Evolutionary conservation across 352 stramenopile genomes (phyloP).

Genomic region (Globisporangium parvum): DNA sequence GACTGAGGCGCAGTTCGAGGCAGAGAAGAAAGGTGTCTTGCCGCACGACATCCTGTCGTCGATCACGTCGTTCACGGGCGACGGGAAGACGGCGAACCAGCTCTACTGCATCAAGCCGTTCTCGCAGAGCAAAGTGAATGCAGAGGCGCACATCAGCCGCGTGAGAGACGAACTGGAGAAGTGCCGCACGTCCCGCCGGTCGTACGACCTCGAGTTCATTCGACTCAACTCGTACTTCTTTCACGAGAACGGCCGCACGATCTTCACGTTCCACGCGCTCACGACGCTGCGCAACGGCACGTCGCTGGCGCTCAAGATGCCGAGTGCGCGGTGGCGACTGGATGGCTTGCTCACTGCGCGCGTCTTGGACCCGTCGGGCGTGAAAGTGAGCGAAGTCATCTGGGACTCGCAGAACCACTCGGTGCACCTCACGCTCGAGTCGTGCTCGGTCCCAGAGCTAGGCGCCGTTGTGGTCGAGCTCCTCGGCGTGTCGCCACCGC

Average conservation of each 20-base stretch:
- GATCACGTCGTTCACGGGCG: constrained; percentile 26
- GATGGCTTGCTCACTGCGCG: constrained; percentile 18
- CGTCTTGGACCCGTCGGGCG: constrained; percentile 19
- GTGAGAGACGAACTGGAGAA: constrained; percentile 20
- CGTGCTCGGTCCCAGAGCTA: constrained; percentile 22
- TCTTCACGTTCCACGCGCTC: constrained; percentile 30
- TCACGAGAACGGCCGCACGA: constrained; percentile 33
- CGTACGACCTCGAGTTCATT: constrained; percentile 52
- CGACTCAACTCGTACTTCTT: constrained; percentile 50
- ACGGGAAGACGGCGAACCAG: constrained; percentile 23
- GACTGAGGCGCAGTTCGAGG: constrained; percentile 28
- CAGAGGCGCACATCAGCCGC: constrained; percentile 24
- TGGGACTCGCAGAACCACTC: constrained; percentile 42
- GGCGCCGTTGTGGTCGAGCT: constrained; percentile 28
- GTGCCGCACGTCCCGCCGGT: constrained; percentile 26
- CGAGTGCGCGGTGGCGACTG: constrained; percentile 34
- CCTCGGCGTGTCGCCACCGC: constrained; percentile 17
- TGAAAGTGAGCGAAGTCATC: constrained; percentile 29
- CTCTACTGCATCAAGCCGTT: constrained; percentile 50
- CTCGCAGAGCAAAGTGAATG: constrained; percentile 20
- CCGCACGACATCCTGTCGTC: constrained; percentile 37
- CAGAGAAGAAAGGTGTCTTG: constrained; percentile 7
- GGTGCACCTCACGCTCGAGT: constrained; percentile 31
- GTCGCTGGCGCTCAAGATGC: constrained; percentile 38
- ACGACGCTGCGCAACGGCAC: constrained; percentile 21